Evolutionary conservation across 768 basidiomycete genomes (phyloP).

Genomic region (Bullera alba): DNA sequence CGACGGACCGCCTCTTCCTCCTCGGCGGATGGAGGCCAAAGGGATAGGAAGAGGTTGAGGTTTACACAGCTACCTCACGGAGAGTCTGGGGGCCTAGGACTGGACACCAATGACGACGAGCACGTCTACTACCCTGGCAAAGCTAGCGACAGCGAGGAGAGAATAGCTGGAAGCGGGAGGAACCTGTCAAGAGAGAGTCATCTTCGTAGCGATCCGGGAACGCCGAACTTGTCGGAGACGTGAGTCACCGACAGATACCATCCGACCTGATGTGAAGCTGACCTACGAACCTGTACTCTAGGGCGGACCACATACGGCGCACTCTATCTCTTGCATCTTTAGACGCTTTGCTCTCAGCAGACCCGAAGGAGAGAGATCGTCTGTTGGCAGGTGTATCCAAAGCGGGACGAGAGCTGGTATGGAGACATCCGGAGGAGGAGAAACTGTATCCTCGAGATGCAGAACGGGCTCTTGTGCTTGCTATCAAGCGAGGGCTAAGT

Average conservation of each 20-base stretch:
- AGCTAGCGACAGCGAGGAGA: slow-evolving; percentile 2
- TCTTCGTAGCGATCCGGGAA: slow-evolving; percentile 39
- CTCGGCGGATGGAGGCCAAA: slow-evolving; percentile 1
- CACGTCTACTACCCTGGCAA: slow-evolving; percentile 4
- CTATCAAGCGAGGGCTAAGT: slow-evolving; percentile 36
- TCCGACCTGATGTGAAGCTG: background rate
- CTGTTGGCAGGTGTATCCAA: slow-evolving; percentile 26
- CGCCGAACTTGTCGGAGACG: slow-evolving; percentile 45
- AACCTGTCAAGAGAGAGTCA: slow-evolving; percentile 26
- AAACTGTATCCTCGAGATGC: slow-evolving; percentile 35
- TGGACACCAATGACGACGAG: background rate
- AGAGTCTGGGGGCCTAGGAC: background rate
- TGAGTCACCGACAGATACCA: too few relatives aligned
- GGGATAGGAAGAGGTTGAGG: slow-evolving; percentile 16
- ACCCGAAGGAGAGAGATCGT: slow-evolving; percentile 18
- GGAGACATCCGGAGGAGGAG: slow-evolving; percentile 37
- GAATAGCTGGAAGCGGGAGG: slow-evolving; percentile 4
- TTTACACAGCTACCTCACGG: slow-evolving; percentile 7
- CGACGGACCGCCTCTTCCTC: slow-evolving; percentile 14
- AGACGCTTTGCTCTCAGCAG: slow-evolving; percentile 29
- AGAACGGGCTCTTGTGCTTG: slow-evolving; percentile 41
- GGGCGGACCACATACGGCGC: slow-evolving; percentile 44
- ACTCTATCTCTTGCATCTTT: slow-evolving; percentile 44
- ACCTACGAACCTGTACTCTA: slow-evolving; percentile 9
- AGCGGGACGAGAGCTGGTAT: slow-evolving; percentile 38